Base-by-base conservation (phyloP, 805 yeast genomes). In the Komagataella ulmi region DNA sequence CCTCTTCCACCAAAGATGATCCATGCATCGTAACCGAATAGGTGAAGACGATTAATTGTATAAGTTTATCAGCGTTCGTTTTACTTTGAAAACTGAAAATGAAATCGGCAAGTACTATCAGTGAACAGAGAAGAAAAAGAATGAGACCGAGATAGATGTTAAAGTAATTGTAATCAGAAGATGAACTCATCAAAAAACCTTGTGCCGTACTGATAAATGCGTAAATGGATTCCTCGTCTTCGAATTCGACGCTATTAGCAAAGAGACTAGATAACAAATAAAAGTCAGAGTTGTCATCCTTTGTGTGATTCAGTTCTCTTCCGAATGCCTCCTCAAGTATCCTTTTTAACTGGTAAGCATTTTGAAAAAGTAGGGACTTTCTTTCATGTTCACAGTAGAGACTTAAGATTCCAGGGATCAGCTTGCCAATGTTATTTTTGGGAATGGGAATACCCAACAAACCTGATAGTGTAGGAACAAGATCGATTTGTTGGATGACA, bases 1-100 rank as follows among this genome's bases (percentile, higher is more conserved):
- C 99, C 64, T 93, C 99, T 61, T 93, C 99, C 17, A 93, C 85
- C 53, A 90, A 72, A 24, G 96, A 90, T 54, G 95, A 88, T 8
- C 90, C 96, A 67, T 30, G 40, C 40, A 30, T 30, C 40, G 40
- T 30, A 30, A 30, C 14, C 40, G 40, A 30, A 30, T 30, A 30
- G 14, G 40, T 30, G 1, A 30, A 10, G 5, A 30, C 5, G 40
- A 30, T 7, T 30, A 8, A 10, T 10, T 10, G 40, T 30, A 30
- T 30, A 8, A 30, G 40, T 12, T 30, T 30, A 10, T 30, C 40
- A 30, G 8, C 6, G 6, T 30, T 30, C 14, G 40, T 10, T 30
- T 30, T 30, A 14, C 40, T 10, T 30, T 30, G 12, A 14, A 30
- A 10, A 6, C n/a, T 30, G 40, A 51, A 3, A 23, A 3, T 48